These are phyloP conservation scores for Thermothielavioides terrestris DNA, from an alignment of 495 filamentous ascomycete species.

Conservation along the genomic window DNA sequence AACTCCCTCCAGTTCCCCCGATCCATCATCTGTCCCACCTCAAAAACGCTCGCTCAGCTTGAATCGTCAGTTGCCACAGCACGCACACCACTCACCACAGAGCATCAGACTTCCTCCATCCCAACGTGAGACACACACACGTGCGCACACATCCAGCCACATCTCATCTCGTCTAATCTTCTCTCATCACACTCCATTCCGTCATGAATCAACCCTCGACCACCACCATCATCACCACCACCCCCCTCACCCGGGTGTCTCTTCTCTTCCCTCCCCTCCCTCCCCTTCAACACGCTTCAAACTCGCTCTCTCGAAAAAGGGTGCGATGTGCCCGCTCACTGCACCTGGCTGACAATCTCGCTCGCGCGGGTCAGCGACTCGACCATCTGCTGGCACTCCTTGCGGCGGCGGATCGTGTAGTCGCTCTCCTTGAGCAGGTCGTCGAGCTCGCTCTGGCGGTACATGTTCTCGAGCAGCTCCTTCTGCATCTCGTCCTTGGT, in stretches of 20 bases:
- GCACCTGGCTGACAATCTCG: constrained; percentile 96
- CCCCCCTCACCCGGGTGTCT: not conserved
- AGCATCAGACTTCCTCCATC: too few species aligned
- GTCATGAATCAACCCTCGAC: not conserved
- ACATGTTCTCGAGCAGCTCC: constrained; percentile 97
- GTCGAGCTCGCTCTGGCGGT: constrained; percentile 79
- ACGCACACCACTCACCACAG: not conserved
- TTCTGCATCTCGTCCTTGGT: constrained; percentile 98
- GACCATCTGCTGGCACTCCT: constrained; percentile 99
- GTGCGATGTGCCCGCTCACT: constrained; percentile 41
- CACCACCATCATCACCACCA: not conserved
- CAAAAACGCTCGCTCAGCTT: not conserved
- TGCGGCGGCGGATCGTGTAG: constrained; percentile 87
- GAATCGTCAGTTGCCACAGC: not conserved
- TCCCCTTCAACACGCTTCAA: not conserved
- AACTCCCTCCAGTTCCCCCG: not conserved
- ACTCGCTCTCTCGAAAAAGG: not conserved
- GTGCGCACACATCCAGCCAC: not conserved
- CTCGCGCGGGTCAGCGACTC: constrained; percentile 78
- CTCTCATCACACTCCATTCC: not conserved
- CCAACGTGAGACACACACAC: not conserved
- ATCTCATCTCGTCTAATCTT: not conserved
- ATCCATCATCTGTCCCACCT: not conserved
- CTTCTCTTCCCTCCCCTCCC: not conserved
- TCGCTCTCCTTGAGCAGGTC: constrained; percentile 96